Evolutionary conservation across 2,329 filamentous ascomycete genomes (phyloP), one percentile per base, ranked within the genome.

Genomic region (Lachnellula willkommii): DNA sequence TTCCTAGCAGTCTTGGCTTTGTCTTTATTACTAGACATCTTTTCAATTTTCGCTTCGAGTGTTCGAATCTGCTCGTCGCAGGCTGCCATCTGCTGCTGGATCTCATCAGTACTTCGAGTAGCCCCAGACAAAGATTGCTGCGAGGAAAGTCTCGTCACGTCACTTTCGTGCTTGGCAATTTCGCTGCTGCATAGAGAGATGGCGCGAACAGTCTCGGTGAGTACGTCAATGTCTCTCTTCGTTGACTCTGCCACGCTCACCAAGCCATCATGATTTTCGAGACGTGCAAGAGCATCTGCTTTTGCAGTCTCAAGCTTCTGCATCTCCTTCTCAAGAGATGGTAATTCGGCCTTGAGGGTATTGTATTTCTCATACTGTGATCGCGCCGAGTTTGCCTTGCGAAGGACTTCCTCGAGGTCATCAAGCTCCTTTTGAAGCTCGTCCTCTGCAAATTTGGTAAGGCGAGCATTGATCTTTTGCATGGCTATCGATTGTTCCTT

Each of bases 101-200:
- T 91, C 62, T 94, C 89, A 53, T 95, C 89, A 6, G 90, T 80
- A 32, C 88, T 89, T 59, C 89, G 83, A 14, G 82, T 80, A 9
- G 79, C 71, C 12, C 82, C 81, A 26, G 79, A 77, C 14, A 85
- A 82, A 66, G 87, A 84, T 68, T 96, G 88, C 63, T 91, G 90
- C 8, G 84, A 84, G 56, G 83, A 78, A 50, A 96, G 81, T 53
- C 88, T 84, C 54, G 87, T 78, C 50, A 96, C 87, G 69, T 96
- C 88, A 40, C 74, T 74, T 65, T 89, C 82, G 5, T 89, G 84
- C 39, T 85, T 84, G 47, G 77, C 77, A 57, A 93, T 88, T 46
- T 96, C 90, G 58, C 78, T 80, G 60, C 84, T 76, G 45, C 87
- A 87, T 69, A 89, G 87, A 8, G 81, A 74, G 57, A 99, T 95